Evolutionary conservation across 805 yeast genomes (phyloP), one percentile per base, ranked within the genome.

Genomic region (Zygotorulaspora danielsina): DNA sequence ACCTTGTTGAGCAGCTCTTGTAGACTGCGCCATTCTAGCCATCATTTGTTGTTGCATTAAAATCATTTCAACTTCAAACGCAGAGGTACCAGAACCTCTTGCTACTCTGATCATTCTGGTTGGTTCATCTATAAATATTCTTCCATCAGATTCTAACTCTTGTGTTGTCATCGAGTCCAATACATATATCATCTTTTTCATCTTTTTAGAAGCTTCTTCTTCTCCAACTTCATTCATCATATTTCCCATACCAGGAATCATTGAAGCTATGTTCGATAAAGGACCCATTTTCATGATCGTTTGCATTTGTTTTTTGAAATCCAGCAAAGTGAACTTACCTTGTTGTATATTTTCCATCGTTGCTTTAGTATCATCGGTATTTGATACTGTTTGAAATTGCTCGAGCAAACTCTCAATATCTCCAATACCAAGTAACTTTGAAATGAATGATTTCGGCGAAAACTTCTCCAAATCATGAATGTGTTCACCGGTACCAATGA

Each of bases 401-500:
- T 90, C 98, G 75, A 93, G 79, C 50, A 90, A 74, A 21, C 95
- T 88, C 63, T 86, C 95, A 43, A 90, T 78, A 63, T 90, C 97
- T 42, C 97, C 97, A 55, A 93, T 89, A 4, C 98, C 98, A 42
- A 90, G 71, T 41, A 90, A 70, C 63, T 88, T 88, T n/a, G 95
- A 84, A 29, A 90, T 78, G 63, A 93, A 90, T 42, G 88, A 80
- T 48, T 79, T 76, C 18, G 97, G 96, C 17, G 93, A 81, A 61
- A 90, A 90, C 34, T 84, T 78, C 64, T 93, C 98, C 44, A 90
- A 74, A 61, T 90, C 97, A 40, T 83, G 84, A 25, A 89, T 84
- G 58, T 93, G 98, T 64, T 90, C 98, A 59, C 98, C 98, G 2
- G 97, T 90, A 76, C 98, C 98, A 44, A 90, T 93, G 58, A 90